A percentile compares a stretch with the other conserved stretches of the same genome.
Evolutionary conservation across 2,329 filamentous ascomycete species (phyloP).

Genomic region (Aureobasidium sp.): DNA sequence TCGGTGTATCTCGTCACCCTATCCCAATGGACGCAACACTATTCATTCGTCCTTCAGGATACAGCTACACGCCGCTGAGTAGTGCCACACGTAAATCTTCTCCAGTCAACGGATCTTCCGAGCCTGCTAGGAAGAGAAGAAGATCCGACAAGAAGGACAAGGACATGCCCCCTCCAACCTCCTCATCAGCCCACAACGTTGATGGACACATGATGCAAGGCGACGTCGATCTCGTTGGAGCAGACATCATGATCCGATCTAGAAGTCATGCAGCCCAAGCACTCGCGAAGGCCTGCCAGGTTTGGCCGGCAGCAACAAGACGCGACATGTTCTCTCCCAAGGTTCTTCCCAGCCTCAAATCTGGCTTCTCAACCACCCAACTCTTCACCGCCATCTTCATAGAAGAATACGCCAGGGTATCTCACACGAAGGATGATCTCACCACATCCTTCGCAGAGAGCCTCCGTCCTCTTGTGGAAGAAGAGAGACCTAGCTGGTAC

Average conservation of each 20-base stretch:
- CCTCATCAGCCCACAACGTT: constrained; percentile 76
- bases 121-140: constrained; percentile 65
- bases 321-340: constrained; percentile 57
- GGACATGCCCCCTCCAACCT: constrained; percentile 43
- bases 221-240: constrained; percentile 87
- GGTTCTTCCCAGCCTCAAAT: constrained; percentile 59
- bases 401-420: constrained; percentile 71
- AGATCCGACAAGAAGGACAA: constrained; percentile 76
- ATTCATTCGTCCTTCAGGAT: constrained; percentile 89
- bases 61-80: constrained; percentile 57
- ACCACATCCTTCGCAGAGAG: constrained; percentile 53
- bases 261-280: constrained; percentile 81
- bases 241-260: constrained; percentile 80
- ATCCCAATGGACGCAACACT: constrained; percentile 84
- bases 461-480: constrained; percentile 69
- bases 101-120: constrained; percentile 45
- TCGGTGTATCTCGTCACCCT: constrained; percentile 83
- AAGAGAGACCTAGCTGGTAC: constrained; percentile 73
- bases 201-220: constrained; percentile 97
- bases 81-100: constrained; percentile 33
- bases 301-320: constrained; percentile 55
- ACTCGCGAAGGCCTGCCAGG: constrained; percentile 73
- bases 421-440: constrained; percentile 38
- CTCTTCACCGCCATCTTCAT: constrained; percentile 74
- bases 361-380: constrained; percentile 76